Percentiles rank a stretch among this genome's conserved stretches.
Evolutionary conservation across 108 stramenopile genomes (phyloP).

Genomic region (Pseudonitzschia multiseries): DNA sequence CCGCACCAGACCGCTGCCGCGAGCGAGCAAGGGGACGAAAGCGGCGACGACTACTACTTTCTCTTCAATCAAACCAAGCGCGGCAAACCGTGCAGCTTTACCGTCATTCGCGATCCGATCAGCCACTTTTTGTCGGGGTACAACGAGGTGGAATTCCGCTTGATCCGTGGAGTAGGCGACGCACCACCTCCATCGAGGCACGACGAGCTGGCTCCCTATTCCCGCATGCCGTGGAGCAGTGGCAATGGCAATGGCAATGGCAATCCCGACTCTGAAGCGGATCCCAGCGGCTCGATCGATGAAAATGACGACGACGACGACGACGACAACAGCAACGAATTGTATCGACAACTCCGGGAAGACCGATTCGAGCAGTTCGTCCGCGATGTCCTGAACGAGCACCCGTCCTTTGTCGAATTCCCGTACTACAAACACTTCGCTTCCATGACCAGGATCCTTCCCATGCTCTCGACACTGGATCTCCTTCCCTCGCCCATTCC

Average conservation of each 20-base stretch:
- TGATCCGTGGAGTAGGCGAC: neutral
- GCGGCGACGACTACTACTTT: neutral
- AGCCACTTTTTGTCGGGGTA: constrained; percentile 39
- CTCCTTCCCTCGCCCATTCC: neutral
- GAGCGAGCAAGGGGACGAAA: neutral
- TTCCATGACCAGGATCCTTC: constrained; percentile 4
- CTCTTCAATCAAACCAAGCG: neutral
- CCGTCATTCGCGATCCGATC: constrained; percentile 41
- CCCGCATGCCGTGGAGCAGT: neutral
- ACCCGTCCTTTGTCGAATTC: neutral
- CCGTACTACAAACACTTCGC: neutral
- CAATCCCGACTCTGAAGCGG: no score
- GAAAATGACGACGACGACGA: neutral
- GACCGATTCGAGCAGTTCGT: constrained; percentile 34
- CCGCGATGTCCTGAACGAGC: constrained; percentile 15
- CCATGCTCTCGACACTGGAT: neutral
- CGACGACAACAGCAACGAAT: neutral
- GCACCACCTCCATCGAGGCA: neutral
- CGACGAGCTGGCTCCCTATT: neutral
- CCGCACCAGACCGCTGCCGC: neutral
- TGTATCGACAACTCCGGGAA: neutral
- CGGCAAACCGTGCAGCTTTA: constrained; percentile 19
- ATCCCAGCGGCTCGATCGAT: neutral
- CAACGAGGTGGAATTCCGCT: constrained; percentile 39
- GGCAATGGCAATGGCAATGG: neutral